Evolutionary conservation across 2,329 filamentous ascomycete species (phyloP).

Genomic region (Scedosporium aurantiacum): DNA sequence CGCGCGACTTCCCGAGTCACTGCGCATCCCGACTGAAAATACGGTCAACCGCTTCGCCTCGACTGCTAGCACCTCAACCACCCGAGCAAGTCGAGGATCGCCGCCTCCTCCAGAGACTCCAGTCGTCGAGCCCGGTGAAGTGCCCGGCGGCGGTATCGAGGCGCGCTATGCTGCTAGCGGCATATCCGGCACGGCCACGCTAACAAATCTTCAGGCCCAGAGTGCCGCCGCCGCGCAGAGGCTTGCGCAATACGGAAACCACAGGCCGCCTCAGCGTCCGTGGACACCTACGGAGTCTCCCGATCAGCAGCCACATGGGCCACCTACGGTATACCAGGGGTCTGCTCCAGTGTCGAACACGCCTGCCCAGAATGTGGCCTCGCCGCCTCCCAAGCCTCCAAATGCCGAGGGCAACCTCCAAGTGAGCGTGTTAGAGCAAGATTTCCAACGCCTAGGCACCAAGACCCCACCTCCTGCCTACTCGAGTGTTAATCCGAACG

Average conservation of each 20-base stretch:
- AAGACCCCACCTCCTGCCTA: slow-evolving; percentile 93
- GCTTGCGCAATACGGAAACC: slow-evolving; percentile 60
- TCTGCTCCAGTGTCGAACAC: slow-evolving; percentile 53
- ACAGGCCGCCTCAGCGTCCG: slow-evolving; percentile 42
- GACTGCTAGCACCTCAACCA: slow-evolving; percentile 87
- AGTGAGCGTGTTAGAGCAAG: slow-evolving; percentile 68
- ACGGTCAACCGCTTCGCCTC: slow-evolving; percentile 57
- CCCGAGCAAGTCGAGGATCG: slow-evolving; percentile 80
- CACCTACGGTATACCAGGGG: slow-evolving; percentile 86
- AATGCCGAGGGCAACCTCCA: slow-evolving; percentile 32
- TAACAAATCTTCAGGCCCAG: slow-evolving; percentile 58
- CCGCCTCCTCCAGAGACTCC: slow-evolving; percentile 93
- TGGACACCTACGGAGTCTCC: slow-evolving; percentile 95
- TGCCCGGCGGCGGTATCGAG: slow-evolving; percentile 75
- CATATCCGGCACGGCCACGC: slow-evolving; percentile 73
- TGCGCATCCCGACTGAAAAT: slow-evolving; percentile 29
- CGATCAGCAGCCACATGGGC: slow-evolving; percentile 76
- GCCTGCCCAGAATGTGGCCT: slow-evolving; percentile 32
- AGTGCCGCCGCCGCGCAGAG: slow-evolving; percentile 76
- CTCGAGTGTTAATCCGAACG: slow-evolving; percentile 56
- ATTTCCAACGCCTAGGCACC: slow-evolving; percentile 71
- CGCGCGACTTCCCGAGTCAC: slow-evolving; percentile 18
- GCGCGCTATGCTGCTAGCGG: slow-evolving; percentile 84
- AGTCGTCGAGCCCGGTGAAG: slow-evolving; percentile 57
- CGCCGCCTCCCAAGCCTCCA: slow-evolving; percentile 14